A percentile compares a stretch with the other conserved stretches of the same genome.
phyloP scores from a whole-genome alignment of 768 basidiomycete genomes.

The Leccinum fibrillosum region DNA sequence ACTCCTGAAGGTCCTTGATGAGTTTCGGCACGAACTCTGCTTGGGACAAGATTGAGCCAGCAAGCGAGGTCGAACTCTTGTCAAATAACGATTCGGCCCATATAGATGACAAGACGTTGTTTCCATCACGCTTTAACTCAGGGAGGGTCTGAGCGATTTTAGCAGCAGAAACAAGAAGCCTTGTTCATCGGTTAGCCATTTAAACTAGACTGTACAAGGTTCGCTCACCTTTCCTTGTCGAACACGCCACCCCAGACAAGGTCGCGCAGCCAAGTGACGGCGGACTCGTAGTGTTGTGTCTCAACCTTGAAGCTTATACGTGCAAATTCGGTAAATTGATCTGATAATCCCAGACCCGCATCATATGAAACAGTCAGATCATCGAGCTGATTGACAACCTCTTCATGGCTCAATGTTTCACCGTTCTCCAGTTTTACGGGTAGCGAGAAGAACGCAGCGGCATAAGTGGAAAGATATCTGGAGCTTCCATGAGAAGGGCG shows the following conservation, averaged over 20 bases:
- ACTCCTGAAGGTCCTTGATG: slow-evolving; percentile 64
- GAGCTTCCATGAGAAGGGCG: slow-evolving; percentile 4
- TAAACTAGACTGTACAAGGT: neutral
- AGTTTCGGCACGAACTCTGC: slow-evolving; percentile 78
- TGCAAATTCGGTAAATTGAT: slow-evolving; percentile 69
- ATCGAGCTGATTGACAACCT: slow-evolving; percentile 88
- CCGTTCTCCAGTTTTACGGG: slow-evolving; percentile 74
- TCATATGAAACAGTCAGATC: slow-evolving; percentile 90
- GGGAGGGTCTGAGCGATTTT: slow-evolving; percentile 90
- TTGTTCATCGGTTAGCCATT: slow-evolving; percentile 28
- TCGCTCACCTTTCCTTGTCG: slow-evolving; percentile 67
- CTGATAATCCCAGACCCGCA: slow-evolving; percentile 59
- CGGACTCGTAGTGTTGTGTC: slow-evolving; percentile 69
- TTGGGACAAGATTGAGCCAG: slow-evolving; percentile 66
- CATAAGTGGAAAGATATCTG: slow-evolving; percentile 77
- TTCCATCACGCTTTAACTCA: slow-evolving; percentile 87
- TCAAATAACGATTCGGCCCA: slow-evolving; percentile 64
- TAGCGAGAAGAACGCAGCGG: slow-evolving; percentile 83
- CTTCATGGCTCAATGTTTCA: slow-evolving; percentile 72
- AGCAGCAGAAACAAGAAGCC: slow-evolving; percentile 79
- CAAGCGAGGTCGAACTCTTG: slow-evolving; percentile 66
- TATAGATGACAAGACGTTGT: slow-evolving; percentile 70
- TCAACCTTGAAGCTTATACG: slow-evolving; percentile 85
- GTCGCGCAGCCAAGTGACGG: slow-evolving; percentile 84
- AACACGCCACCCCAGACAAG: slow-evolving; percentile 74